Evolutionary conservation across 768 basidiomycete species (phyloP).

Genomic region (Lentinula aciculospora): DNA sequence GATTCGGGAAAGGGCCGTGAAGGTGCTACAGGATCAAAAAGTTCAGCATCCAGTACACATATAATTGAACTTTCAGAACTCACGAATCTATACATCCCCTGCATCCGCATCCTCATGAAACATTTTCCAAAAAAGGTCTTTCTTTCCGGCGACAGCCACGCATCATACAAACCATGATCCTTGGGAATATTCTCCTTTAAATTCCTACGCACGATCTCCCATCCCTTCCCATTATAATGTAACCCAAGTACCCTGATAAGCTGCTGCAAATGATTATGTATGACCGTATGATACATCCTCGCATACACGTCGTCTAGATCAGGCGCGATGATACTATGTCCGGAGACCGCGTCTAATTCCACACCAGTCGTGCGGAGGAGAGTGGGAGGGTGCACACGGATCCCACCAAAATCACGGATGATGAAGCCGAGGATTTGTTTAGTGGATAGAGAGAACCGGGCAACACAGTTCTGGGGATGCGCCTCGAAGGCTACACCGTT

Average conservation of each 20-base stretch:
- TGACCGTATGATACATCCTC: constrained; percentile 51
- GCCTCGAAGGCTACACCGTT: constrained; percentile 58
- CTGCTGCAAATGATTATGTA: constrained; percentile 57
- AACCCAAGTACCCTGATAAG: constrained; percentile 52
- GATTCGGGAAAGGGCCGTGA: constrained; percentile 49
- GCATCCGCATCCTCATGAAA: constrained; percentile 53
- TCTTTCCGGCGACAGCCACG: constrained; percentile 44
- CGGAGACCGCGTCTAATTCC: constrained; percentile 38
- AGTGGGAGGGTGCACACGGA: constrained; percentile 47
- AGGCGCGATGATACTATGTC: constrained; percentile 44
- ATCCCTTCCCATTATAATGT: constrained; percentile 52
- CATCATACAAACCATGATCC: constrained; percentile 39
- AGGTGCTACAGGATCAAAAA: constrained; percentile 32
- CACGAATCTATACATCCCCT: constrained; percentile 50
- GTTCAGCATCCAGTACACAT: background rate
- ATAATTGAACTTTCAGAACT: constrained; percentile 18
- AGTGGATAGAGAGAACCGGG: constrained; percentile 43
- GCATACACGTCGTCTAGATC: constrained; percentile 52
- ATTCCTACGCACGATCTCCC: constrained; percentile 42
- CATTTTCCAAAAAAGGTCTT: constrained; percentile 50
- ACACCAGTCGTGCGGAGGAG: constrained; percentile 45
- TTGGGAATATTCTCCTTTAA: constrained; percentile 37
- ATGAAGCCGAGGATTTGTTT: constrained; percentile 49
- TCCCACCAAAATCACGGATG: constrained; percentile 53
- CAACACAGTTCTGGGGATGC: constrained; percentile 56